phyloP scores from a whole-genome alignment of 202 grass and related monocot species.

The Setaria italica region DNA sequence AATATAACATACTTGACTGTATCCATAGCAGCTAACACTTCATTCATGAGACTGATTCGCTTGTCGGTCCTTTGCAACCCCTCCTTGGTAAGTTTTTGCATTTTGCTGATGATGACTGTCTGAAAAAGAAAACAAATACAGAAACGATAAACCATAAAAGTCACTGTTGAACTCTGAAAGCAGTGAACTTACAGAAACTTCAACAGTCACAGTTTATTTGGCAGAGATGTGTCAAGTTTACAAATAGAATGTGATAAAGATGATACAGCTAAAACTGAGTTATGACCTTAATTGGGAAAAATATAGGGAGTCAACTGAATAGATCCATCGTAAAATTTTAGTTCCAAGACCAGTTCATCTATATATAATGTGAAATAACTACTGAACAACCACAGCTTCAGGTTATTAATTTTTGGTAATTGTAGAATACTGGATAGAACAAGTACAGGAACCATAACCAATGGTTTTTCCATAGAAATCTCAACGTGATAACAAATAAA shows the following conservation, averaged over 20 bases:
- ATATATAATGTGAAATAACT: neutral
- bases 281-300: constrained; percentile 31
- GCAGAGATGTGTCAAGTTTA: neutral
- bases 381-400: neutral
- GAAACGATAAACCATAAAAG: constrained; percentile 11
- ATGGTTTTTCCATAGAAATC: neutral
- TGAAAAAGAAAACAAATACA: constrained; percentile 38
- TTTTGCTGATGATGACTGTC: constrained; percentile 92
- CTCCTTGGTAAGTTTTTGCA: constrained; percentile 97
- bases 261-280: constrained; percentile 12
- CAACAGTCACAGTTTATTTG: constrained; percentile 5
- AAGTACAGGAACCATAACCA: neutral
- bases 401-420: neutral
- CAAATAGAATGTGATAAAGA: constrained; percentile 35
- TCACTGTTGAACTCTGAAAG: constrained; percentile 14
- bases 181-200: neutral
- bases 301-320: neutral
- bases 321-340: neutral
- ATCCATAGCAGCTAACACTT: constrained; percentile 99
- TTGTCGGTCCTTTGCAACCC: constrained; percentile 98
- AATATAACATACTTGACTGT: constrained; percentile 86
- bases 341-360: neutral
- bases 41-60: constrained; percentile 97
- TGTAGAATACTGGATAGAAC: neutral
- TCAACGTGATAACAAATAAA: no score